phyloP scores from a whole-genome alignment of 2,329 filamentous ascomycete species.

The Didymella pinodella region DNA sequence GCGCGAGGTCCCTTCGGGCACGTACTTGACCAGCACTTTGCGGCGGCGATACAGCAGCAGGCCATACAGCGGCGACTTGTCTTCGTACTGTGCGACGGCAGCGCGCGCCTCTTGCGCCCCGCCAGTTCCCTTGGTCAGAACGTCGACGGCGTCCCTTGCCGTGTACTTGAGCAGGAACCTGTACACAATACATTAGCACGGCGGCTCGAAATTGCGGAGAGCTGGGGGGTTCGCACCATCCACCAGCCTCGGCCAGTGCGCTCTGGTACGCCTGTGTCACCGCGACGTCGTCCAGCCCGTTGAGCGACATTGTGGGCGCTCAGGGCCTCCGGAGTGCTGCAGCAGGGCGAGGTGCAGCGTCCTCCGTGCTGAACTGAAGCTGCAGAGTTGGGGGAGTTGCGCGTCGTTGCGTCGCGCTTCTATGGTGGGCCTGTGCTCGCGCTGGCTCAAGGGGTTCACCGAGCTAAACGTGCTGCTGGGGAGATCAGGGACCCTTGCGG shows the following conservation, averaged over 20 bases:
- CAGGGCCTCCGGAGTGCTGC: constrained; percentile 17
- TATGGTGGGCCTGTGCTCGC: constrained; percentile 3
- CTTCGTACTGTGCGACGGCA: constrained; percentile 78
- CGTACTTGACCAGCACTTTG: constrained; percentile 90
- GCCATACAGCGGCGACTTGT: constrained; percentile 88
- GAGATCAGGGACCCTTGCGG: neutral
- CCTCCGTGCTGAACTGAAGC: constrained; percentile 8
- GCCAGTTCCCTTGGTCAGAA: constrained; percentile 78
- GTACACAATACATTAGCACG: constrained; percentile 36
- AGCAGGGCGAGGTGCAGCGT: constrained; percentile 18
- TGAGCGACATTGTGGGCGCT: constrained; percentile 78
- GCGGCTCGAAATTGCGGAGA: constrained; percentile 22
- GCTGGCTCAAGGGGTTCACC: constrained; percentile 10
- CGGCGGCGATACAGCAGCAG: constrained; percentile 88
- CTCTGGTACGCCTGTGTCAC: constrained; percentile 86
- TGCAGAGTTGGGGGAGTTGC: constrained; percentile 13
- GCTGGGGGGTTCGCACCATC: constrained; percentile 74
- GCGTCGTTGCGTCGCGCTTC: constrained; percentile 5
- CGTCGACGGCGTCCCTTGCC: constrained; percentile 84
- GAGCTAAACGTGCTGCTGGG: constrained; percentile 4
- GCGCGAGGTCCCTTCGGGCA: constrained; percentile 89
- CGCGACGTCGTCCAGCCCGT: constrained; percentile 84
- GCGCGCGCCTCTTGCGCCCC: constrained; percentile 85
- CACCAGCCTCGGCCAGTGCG: constrained; percentile 82
- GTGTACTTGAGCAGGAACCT: constrained; percentile 96